phyloP scores from a whole-genome alignment of 1,284 basidiomycete species.

The Phellopilus nigrolimitatus region DNA sequence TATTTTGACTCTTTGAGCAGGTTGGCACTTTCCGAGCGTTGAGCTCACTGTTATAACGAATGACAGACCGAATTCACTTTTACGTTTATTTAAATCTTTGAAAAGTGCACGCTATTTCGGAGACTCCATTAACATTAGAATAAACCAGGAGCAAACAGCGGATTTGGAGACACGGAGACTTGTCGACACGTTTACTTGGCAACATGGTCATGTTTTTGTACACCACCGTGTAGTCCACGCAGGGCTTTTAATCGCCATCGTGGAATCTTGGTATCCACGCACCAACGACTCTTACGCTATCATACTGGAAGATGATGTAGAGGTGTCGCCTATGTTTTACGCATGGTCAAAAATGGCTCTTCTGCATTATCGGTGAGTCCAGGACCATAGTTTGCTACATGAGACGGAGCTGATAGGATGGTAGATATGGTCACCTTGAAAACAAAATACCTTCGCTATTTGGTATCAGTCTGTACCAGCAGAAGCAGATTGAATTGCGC shows the following conservation, averaged over 20 bases:
- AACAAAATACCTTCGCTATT: slow-evolving; percentile 48
- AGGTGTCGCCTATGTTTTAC: slow-evolving; percentile 77
- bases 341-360: slow-evolving; percentile 77
- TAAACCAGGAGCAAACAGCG: slow-evolving; percentile 73
- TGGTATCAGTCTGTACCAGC: slow-evolving; percentile 80
- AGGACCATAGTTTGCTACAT: neutral
- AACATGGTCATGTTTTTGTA: slow-evolving; percentile 49
- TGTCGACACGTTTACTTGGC: slow-evolving; percentile 52
- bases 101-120: slow-evolving; percentile 60
- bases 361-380: slow-evolving; percentile 61
- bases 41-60: slow-evolving; percentile 74
- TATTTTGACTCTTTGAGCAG: slow-evolving; percentile 34
- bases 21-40: slow-evolving; percentile 66
- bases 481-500: slow-evolving; percentile 71
- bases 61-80: slow-evolving; percentile 65
- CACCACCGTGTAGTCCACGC: slow-evolving; percentile 71
- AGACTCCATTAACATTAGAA: slow-evolving; percentile 53
- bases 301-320: slow-evolving; percentile 79
- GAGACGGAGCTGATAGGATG: neutral
- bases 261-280: slow-evolving; percentile 82
- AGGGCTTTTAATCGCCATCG: slow-evolving; percentile 73
- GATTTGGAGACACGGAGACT: slow-evolving; percentile 55
- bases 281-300: slow-evolving; percentile 71
- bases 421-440: slow-evolving; percentile 48
- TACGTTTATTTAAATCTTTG: slow-evolving; percentile 61